Conservation (phyloP, 768 basidiomycete species). For the Calocera cornea region DNA sequence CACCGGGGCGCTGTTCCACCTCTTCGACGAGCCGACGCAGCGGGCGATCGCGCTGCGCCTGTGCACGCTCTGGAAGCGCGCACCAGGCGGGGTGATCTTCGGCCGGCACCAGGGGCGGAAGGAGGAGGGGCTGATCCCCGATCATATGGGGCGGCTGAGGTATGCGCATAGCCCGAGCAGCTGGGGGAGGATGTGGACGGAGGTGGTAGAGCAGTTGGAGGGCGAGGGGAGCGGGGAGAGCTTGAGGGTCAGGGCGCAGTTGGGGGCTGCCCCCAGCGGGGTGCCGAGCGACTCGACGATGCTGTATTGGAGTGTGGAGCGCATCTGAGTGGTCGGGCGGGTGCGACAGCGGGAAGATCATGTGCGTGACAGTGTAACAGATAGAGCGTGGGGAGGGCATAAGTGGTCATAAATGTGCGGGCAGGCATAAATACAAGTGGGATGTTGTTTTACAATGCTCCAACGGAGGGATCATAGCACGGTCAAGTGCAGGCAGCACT, state of each 20-base stretch:
- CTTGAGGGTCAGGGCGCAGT: not conserved
- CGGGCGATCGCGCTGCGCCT: conserved; percentile 23
- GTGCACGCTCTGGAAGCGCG: conserved; percentile 17
- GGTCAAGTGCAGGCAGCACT: not conserved
- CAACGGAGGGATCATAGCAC: not conserved
- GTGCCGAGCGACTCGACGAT: not conserved
- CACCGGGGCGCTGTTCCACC: conserved; percentile 26
- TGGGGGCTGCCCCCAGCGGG: not conserved
- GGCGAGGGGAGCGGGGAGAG: conserved; percentile 6
- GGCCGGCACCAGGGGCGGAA: conserved; percentile 23
- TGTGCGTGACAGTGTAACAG: too few relatives aligned
- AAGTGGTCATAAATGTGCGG: too few relatives aligned
- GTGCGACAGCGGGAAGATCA: too few relatives aligned
- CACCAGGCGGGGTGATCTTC: conserved; percentile 22
- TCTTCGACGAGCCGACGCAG: conserved; percentile 26
- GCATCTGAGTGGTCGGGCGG: not conserved
- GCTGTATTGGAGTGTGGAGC: not conserved
- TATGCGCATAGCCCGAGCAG: conserved; percentile 24
- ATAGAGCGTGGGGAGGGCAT: too few relatives aligned
- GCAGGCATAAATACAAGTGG: not conserved
- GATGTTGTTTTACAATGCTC: not conserved
- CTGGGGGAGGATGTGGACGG: conserved; percentile 23
- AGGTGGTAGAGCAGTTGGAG: conserved; percentile 18
- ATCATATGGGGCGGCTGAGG: conserved; percentile 20
- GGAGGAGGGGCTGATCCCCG: conserved; percentile 21